Evolutionary conservation across 169 alveolate genomes (phyloP), one percentile per base, ranked within the genome.

Genomic region (Eimeria brunetti): DNA sequence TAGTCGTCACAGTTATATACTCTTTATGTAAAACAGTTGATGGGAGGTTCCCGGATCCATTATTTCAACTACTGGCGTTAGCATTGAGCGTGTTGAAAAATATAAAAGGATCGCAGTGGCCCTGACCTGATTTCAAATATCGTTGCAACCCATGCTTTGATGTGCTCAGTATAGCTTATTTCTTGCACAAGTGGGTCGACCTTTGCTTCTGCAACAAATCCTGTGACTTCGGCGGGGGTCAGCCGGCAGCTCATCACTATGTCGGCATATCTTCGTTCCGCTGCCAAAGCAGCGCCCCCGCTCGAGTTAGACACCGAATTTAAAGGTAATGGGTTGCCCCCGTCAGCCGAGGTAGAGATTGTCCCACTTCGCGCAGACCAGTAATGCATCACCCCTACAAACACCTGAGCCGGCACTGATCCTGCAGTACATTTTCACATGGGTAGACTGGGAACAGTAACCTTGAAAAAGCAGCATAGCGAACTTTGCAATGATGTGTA

Each of bases 201-300:
- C 56, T 94, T 81, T 33, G 83, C 96, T 53, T 94, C 96, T 73
- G 96, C 96, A 20, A 94, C 88, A 44, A 94, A 41, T 11, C 96
- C 96, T 20, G 94, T 94, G 60, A 94, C 88, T 51, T 94, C 96
- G 11, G 75, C 71, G 24, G 60, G 94, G 22, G 96, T 46, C 81
- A 94, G 64, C 6, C 89, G 44, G 84, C 96, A 94, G 73, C 94
- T 83, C 83, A 89, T 56, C 56, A 94, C 96, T 36, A 94, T 89
- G 89, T 94, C 96, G 30, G 96, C 96, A 44, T 92, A 92, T 22
- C 96, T 76, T 18, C 93, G 71, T 73, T 92, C 96, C 58, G 96
- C 96, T 8, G 96, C 96, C 71, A 88, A 58, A 0, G 96, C 96
- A 30, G 96, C 96, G 9, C 92, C 75, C 33, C 96, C 96, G 41